Base-by-base conservation (phyloP, 192 early-diverging fungal species). In the Coemansia sp. region DNA sequence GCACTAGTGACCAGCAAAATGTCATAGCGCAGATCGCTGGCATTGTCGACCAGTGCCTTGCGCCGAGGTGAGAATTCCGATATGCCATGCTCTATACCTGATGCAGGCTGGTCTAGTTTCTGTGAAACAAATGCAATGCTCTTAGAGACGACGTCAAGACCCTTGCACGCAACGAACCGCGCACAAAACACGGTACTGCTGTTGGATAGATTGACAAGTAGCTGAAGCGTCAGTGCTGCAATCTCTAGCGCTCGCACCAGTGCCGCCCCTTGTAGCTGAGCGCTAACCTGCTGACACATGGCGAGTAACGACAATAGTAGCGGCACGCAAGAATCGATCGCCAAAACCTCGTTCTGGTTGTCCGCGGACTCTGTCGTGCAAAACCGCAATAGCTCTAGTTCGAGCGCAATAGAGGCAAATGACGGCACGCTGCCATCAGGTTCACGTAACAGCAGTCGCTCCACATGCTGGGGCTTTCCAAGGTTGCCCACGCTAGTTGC, bases 201-300 rank as follows among this genome's bases (percentile, higher is more conserved):
- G 60, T 82, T 77, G 15, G 80, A 77, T 58, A 82, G 41, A 22
- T 83, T 83, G 39, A 83, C 80, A 22, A 83, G 41, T 2, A 83
- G 67, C 67, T 83, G 76, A 15, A 83, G 66, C 58, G 55, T 67
- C 29, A 83, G 58, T 1, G 69, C 76, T 12, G 69, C 65, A 11
- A 42, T 67, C 53, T 83, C 80, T 45, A 83, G 70, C 2, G 67
- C 69, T 0, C 64, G 63, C 10, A 72, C 58, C 63, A 72, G 70
- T 20, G 13, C n/a, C 19, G 44, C 32, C 0, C 70, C 70, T 5
- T 61, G 45, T 9, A 39, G 59, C 10, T 39, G 38, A 11, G 51
- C 39, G 17, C 61, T 36, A 4, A 70, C 31, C 46, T 75, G 72
- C 46, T 83, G 80, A 17, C 68, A 77, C 29, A 20, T 56, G 12